phyloP scores from a whole-genome alignment of 2,329 filamentous ascomycete species.

The Cladorrhinum sp. region DNA sequence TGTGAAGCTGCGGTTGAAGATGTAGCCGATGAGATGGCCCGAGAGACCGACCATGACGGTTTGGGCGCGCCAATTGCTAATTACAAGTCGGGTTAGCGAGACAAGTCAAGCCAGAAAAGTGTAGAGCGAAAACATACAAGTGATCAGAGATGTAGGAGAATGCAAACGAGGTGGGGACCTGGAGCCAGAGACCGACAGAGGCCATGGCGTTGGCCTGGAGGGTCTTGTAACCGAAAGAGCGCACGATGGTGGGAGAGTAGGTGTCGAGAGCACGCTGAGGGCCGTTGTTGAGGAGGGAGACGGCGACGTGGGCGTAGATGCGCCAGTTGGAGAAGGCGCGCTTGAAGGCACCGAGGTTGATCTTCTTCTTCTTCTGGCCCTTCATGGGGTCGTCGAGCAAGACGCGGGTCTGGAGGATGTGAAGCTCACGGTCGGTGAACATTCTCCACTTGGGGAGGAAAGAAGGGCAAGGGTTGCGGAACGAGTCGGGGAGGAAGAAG shows the following conservation, averaged over 20 bases:
- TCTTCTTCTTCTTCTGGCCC: slow-evolving; percentile 47
- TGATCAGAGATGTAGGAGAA: slow-evolving; percentile 54
- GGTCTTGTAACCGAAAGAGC: slow-evolving; percentile 47
- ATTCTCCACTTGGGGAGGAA: slow-evolving; percentile 36
- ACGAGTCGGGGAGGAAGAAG: slow-evolving; percentile 44
- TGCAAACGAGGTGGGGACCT: slow-evolving; percentile 49
- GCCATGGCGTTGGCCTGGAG: slow-evolving; percentile 52
- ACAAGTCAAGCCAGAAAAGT: too few relatives aligned
- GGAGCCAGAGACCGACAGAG: slow-evolving; percentile 51
- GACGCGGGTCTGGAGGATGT: slow-evolving; percentile 43
- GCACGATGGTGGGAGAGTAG: slow-evolving; percentile 54
- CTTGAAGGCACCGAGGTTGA: slow-evolving; percentile 44
- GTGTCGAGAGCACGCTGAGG: slow-evolving; percentile 48
- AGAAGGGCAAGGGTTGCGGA: slow-evolving; percentile 41
- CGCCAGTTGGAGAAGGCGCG: slow-evolving; percentile 49
- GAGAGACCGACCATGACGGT: slow-evolving; percentile 49
- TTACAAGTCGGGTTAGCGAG: too few relatives aligned
- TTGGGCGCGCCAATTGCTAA: slow-evolving; percentile 47
- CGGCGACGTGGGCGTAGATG: slow-evolving; percentile 50
- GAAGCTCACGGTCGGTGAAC: slow-evolving; percentile 40
- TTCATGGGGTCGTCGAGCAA: slow-evolving; percentile 44
- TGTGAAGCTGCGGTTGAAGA: slow-evolving; percentile 53
- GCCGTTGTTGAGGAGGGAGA: slow-evolving; percentile 49
- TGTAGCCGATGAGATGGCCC: slow-evolving; percentile 48
- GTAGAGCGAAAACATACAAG: slow-evolving; percentile 38